A percentile compares a stretch with the other conserved stretches of the same genome.
Conservation (phyloP, 768 basidiomycete genomes). For the Fomitopsis serialis region DNA sequence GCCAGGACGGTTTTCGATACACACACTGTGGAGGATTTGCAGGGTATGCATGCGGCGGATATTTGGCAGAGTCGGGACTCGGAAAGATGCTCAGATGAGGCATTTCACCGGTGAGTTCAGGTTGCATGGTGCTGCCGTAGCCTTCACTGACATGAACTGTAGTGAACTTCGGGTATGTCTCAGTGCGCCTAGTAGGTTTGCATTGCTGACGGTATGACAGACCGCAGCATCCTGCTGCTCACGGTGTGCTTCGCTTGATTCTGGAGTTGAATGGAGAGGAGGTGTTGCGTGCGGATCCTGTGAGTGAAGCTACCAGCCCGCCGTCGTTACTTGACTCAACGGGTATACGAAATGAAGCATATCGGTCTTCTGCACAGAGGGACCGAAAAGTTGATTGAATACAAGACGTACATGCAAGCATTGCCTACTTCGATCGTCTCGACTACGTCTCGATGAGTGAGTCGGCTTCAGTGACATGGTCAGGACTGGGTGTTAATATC, state of each 20-base stretch:
- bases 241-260: slow-evolving; percentile 96
- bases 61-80: slow-evolving; percentile 71
- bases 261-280: slow-evolving; percentile 97
- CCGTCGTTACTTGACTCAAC: neutral
- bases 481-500: neutral
- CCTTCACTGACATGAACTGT: slow-evolving; percentile 3
- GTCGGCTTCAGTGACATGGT: slow-evolving; percentile 22
- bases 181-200: neutral
- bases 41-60: slow-evolving; percentile 71
- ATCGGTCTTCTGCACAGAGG: slow-evolving; percentile 95
- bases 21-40: slow-evolving; percentile 80
- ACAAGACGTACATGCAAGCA: slow-evolving; percentile 97
- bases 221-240: slow-evolving; percentile 97
- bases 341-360: slow-evolving; percentile 49
- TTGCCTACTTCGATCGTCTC: slow-evolving; percentile 98
- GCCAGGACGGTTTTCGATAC: slow-evolving; percentile 53
- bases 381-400: slow-evolving; percentile 98
- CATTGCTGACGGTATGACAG: slow-evolving; percentile 29
- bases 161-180: slow-evolving; percentile 88
- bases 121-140: neutral
- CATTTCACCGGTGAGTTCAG: slow-evolving; percentile 81
- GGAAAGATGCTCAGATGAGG: slow-evolving; percentile 75
- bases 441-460: slow-evolving; percentile 99
- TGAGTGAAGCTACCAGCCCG: slow-evolving; percentile 28
- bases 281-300: slow-evolving; percentile 82